Evolutionary conservation across 2,329 filamentous ascomycete species (phyloP), one percentile per base, ranked within the genome.

Genomic region (Coniella vitis): DNA sequence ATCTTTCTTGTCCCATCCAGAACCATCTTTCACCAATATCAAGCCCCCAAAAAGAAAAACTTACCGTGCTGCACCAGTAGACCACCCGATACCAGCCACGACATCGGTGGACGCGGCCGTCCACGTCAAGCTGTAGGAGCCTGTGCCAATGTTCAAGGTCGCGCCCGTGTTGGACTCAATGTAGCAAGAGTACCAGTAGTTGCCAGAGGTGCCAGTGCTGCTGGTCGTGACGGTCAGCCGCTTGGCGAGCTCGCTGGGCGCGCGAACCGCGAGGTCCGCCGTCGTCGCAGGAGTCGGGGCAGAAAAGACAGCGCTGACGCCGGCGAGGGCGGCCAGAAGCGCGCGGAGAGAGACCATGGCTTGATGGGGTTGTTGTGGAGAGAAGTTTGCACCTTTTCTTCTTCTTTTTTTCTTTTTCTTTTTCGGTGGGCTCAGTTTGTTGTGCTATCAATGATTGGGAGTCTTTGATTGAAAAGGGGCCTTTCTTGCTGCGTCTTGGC

Each of bases 21-120:
- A 29, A 29, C 25, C 25, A 29, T 29, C 25, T n/a, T n/a, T n/a
- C n/a, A n/a, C n/a, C n/a, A n/a, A n/a, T n/a, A n/a, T n/a, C n/a
- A n/a, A n/a, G n/a, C n/a, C n/a, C n/a, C n/a, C n/a, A 35, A 7
- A 14, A 13, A 29, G 38, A 9, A 13, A 4, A 47, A 37, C 38
- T 41, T 19, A 47, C 45, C 47, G 47, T 49, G 40, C 47, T 44
- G 47, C 25, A 31, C 47, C 47, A 14, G 47, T 49, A 8, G 40
- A 12, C 47, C 47, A 49, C n/a, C 47, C 47, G 21, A 49, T 45
- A 10, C 47, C 47, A 22, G 47, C 40, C 19, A 49, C 47, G 5
- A 49, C 47, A 20, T 49, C 47, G 8, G 17, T 31, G n/a, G 47
- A 49, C 10, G 47, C 32, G 16, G 47, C 34, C 19, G 35, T 20